Evolutionary conservation across 1,284 basidiomycete species (phyloP).

Genomic region (Rhodotorula sp.): DNA sequence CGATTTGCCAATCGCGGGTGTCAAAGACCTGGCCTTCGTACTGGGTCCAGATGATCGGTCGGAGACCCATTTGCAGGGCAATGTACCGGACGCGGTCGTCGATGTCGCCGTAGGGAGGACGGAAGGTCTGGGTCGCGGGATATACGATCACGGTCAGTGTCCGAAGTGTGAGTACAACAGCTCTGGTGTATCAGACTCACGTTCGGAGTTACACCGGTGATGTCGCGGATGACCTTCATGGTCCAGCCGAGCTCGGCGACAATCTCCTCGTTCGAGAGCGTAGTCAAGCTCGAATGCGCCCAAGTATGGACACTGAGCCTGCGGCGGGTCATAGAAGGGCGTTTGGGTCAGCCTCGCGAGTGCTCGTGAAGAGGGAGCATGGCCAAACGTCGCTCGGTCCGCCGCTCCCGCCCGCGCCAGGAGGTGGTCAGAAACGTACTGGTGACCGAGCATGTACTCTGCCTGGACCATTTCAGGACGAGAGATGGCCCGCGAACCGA

Average conservation of each 20-base stretch:
- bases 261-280: slow-evolving; percentile 78
- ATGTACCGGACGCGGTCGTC: slow-evolving; percentile 89
- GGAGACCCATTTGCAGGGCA: slow-evolving; percentile 71
- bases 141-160: not conserved
- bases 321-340: slow-evolving; percentile 3
- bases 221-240: slow-evolving; percentile 67
- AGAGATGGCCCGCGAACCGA: slow-evolving; percentile 84
- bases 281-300: slow-evolving; percentile 55
- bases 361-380: too few species aligned
- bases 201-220: slow-evolving; percentile 36
- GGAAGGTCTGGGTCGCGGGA: slow-evolving; percentile 13
- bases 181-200: not conserved
- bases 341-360: slow-evolving; percentile 17
- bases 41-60: slow-evolving; percentile 76
- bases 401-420: too few species aligned
- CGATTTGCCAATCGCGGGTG: slow-evolving; percentile 45
- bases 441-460: slow-evolving; percentile 50
- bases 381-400: too few species aligned
- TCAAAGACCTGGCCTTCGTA: slow-evolving; percentile 50
- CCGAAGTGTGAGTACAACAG: not conserved
- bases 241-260: slow-evolving; percentile 86
- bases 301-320: slow-evolving; percentile 42
- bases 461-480: slow-evolving; percentile 71
- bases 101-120: slow-evolving; percentile 51
- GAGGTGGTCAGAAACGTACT: slow-evolving; percentile 31